Conservation (phyloP, 202 grass and related monocot genomes). For the Carex sylvatica region DNA sequence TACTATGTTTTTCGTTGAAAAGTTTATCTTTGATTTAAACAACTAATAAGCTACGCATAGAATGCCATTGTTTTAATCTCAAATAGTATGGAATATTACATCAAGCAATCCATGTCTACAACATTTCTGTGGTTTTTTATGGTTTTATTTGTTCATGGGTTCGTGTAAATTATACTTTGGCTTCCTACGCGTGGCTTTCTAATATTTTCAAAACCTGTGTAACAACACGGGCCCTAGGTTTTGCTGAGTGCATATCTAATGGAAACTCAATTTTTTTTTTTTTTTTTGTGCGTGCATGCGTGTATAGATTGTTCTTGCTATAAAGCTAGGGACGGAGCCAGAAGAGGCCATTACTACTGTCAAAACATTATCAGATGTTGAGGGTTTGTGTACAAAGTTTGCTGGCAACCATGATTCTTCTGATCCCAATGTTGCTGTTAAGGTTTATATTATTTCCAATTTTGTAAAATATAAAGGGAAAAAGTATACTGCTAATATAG, state of each 20-base stretch:
- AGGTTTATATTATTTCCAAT: conserved; percentile 41
- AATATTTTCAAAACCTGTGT: conserved; percentile 2
- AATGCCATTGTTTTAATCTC: background rate
- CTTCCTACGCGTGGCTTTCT: background rate
- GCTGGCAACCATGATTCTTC: conserved; percentile 64
- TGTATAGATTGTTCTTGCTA: conserved; percentile 79
- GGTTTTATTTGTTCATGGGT: background rate
- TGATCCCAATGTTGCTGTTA: conserved; percentile 69
- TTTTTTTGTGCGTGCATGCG: conserved; percentile 11
- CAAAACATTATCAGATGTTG: conserved; percentile 85
- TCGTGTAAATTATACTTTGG: background rate
- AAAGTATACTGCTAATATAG: background rate
- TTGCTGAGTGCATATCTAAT: conserved; percentile 4
- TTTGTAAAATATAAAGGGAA: background rate
- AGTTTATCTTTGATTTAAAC: background rate
- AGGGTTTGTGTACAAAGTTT: conserved; percentile 72
- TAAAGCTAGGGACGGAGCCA: conserved; percentile 73
- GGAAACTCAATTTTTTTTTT: conserved; percentile 3
- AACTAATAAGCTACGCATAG: background rate
- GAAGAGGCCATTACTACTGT: conserved; percentile 54
- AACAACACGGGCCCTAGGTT: background rate
- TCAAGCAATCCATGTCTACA: background rate
- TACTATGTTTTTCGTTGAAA: background rate
- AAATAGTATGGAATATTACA: background rate
- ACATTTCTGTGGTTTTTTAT: background rate